Percentiles rank a stretch among this genome's conserved stretches.
These are phyloP conservation scores for Pythium grandisporangium DNA, from an alignment of 352 stramenopile species.

Conservation along the genomic window DNA sequence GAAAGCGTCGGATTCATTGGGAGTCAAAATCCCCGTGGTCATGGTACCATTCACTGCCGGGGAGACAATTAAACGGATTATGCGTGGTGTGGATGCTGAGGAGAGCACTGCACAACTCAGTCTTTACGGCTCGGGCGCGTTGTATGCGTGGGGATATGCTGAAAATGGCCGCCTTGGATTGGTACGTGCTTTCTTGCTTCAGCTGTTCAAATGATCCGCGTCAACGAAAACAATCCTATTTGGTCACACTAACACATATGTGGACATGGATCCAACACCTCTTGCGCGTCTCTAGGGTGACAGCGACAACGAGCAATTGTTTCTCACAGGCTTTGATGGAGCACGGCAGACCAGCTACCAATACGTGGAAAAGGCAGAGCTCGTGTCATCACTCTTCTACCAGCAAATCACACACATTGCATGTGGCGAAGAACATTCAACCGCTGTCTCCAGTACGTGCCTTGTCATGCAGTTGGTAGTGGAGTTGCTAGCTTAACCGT, in stretches of 20 bases:
- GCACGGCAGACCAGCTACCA: constrained; percentile 61
- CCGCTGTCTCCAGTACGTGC: constrained; percentile 47
- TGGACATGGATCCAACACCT: too few relatives aligned
- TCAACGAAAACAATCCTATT: too few relatives aligned
- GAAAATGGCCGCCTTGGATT: constrained; percentile 57
- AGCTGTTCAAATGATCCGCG: too few relatives aligned
- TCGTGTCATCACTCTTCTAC: constrained; percentile 35
- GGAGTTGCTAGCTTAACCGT: too few relatives aligned
- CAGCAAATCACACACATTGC: constrained; percentile 34
- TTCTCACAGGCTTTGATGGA: constrained; percentile 56
- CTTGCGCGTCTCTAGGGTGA: constrained; percentile 27
- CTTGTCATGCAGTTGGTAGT: too few relatives aligned
- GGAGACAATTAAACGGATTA: constrained; percentile 28
- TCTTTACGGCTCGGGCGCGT: constrained; percentile 22
- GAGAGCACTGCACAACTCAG: constrained; percentile 36
- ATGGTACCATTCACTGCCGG: constrained; percentile 41
- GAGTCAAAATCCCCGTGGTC: constrained; percentile 58
- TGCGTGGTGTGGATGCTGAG: constrained; percentile 30
- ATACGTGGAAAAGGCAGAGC: constrained; percentile 32
- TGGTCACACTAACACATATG: too few relatives aligned
- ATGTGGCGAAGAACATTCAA: constrained; percentile 59
- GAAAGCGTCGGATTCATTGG: constrained; percentile 24
- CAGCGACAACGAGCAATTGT: constrained; percentile 55
- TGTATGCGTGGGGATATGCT: constrained; percentile 66
- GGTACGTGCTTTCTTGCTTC: constrained; percentile 11